Percentiles rank a stretch among this genome's conserved stretches.
These are phyloP conservation scores for Helenozyma baotianmanensis DNA, from an alignment of 805 yeast genomes.

Conservation along the genomic window DNA sequence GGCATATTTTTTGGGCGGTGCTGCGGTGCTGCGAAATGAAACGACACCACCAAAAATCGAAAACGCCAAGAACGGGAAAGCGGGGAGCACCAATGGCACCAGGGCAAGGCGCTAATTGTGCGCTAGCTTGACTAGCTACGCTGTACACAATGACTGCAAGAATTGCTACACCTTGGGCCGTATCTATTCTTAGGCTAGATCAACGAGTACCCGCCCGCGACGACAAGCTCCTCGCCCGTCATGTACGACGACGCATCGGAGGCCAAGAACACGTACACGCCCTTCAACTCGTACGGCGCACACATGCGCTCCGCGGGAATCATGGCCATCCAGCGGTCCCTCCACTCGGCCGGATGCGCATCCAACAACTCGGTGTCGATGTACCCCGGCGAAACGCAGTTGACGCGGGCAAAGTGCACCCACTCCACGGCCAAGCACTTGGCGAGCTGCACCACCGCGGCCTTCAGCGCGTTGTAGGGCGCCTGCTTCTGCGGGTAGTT, in stretches of 20 bases:
- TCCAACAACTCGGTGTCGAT: slow-evolving; percentile 37
- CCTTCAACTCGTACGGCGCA: slow-evolving; percentile 39
- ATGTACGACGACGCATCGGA: slow-evolving; percentile 41
- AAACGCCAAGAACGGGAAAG: no score
- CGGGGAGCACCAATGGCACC: no score
- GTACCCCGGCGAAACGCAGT: slow-evolving; percentile 42
- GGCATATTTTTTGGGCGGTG: no score
- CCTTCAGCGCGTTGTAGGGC: slow-evolving; percentile 45
- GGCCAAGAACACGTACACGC: slow-evolving; percentile 44
- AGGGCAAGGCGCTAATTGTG: no score
- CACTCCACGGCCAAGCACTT: slow-evolving; percentile 44
- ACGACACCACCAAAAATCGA: no score
- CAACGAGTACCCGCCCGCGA: slow-evolving; percentile 43
- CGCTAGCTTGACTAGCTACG: no score
- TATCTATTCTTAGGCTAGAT: slow-evolving; percentile 5
- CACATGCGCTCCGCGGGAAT: slow-evolving; percentile 45
- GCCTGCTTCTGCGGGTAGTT: slow-evolving; percentile 44
- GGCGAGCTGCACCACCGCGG: slow-evolving; percentile 40
- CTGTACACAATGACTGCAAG: no score
- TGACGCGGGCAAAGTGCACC: slow-evolving; percentile 44
- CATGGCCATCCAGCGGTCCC: slow-evolving; percentile 35
- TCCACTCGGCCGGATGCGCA: slow-evolving; percentile 29
- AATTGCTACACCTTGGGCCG: no score
- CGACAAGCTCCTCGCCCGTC: slow-evolving; percentile 42
- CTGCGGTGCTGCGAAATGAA: no score